A percentile compares a stretch with the other conserved stretches of the same genome.
Evolutionary conservation across 2,329 filamentous ascomycete genomes (phyloP).

Genomic region (Penicillium sp.): DNA sequence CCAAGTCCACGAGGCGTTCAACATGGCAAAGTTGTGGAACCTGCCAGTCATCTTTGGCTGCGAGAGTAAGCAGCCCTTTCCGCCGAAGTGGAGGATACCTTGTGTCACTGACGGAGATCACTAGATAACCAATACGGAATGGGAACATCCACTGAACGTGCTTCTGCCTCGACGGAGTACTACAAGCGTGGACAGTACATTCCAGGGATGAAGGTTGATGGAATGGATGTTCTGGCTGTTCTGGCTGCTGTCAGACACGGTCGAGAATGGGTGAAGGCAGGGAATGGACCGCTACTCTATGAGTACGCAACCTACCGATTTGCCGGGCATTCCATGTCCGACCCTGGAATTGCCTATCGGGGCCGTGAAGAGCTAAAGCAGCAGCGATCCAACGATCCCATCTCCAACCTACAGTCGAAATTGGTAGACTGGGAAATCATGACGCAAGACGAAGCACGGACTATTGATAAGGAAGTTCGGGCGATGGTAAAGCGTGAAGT

Average conservation of each 20-base stretch:
- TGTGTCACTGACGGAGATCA: conserved; percentile 36
- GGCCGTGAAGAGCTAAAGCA: conserved; percentile 99
- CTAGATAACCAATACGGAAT: conserved; percentile 99
- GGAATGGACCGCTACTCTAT: conserved; percentile 89
- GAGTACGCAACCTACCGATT: conserved; percentile 99
- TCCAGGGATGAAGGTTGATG: conserved; percentile 97
- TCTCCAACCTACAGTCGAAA: conserved; percentile 91
- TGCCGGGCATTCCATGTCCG: conserved; percentile 99
- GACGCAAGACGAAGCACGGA: conserved; percentile 87
- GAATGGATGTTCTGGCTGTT: conserved; percentile 97
- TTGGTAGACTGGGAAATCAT: conserved; percentile 86
- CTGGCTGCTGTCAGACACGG: conserved; percentile 93
- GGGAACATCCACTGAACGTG: conserved; percentile 92
- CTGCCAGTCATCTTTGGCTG: conserved; percentile 93
- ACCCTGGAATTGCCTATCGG: conserved; percentile 97
- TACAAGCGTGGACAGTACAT: conserved; percentile 99
- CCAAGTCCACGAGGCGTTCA: conserved; percentile 99
- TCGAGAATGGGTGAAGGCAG: conserved; percentile 76
- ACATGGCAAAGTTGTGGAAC: conserved; percentile 99
- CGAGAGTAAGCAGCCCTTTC: conserved; percentile 68
- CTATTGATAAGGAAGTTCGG: conserved; percentile 85
- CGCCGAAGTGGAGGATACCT: not conserved
- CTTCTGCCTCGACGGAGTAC: conserved; percentile 96
- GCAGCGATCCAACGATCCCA: conserved; percentile 87
- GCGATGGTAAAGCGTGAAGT: conserved; percentile 80